Evolutionary conservation across 73 alveolate genomes (phyloP).

Genomic region (Uronychia setigera): DNA sequence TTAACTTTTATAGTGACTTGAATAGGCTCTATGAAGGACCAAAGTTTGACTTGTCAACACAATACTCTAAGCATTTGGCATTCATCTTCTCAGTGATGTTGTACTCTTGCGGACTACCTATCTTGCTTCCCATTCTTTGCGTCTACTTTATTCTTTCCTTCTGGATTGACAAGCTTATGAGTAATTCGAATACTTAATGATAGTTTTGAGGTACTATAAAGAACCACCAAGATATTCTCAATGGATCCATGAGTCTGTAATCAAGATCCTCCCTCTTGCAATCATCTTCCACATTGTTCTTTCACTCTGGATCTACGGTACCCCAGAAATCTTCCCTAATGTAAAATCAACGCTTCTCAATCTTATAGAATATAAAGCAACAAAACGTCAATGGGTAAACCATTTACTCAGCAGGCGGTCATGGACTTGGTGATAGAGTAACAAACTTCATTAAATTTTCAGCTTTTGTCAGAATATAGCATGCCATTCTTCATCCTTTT

Average conservation of each 20-base stretch:
- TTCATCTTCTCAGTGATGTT: conserved; percentile 23
- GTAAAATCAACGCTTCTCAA: no score
- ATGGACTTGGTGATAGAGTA: background rate
- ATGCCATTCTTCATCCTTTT: background rate
- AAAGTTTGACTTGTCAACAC: conserved; percentile 42
- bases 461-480: background rate
- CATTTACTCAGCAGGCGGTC: no score
- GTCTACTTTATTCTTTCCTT: conserved; percentile 9
- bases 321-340: conserved; percentile 61
- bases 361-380: no score
- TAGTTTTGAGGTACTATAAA: conserved; percentile 38
- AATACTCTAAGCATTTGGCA: conserved; percentile 44
- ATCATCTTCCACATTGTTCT: conserved; percentile 57
- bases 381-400: no score
- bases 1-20: conserved; percentile 15
- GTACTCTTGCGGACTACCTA: conserved; percentile 28
- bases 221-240: conserved; percentile 61
- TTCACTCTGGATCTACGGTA: conserved; percentile 72
- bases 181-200: conserved; percentile 4
- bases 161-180: conserved; percentile 35
- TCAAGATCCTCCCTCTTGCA: conserved; percentile 49
- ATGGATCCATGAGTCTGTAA: conserved; percentile 41
- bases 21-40: conserved; percentile 61
- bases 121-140: conserved; percentile 16
- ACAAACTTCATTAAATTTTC: background rate